phyloP scores from a whole-genome alignment of 2,329 filamentous ascomycete genomes.

The Diaporthe sp. region DNA sequence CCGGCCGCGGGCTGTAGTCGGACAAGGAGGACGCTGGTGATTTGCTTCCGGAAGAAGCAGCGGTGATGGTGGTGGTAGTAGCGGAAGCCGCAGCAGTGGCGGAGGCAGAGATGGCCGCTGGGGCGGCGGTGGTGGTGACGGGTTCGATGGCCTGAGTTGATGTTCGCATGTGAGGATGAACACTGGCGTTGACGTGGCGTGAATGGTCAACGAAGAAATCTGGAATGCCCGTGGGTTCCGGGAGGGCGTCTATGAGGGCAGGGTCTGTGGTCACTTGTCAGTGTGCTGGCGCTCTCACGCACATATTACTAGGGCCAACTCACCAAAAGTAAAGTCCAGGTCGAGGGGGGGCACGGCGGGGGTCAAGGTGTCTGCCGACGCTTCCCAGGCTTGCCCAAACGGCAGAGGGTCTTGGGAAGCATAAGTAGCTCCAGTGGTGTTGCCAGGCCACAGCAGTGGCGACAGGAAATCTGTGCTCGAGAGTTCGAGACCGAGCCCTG shows the following conservation, averaged over 20 bases:
- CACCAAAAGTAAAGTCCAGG: constrained; percentile 33
- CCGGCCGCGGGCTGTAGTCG: constrained; percentile 19
- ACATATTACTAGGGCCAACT: background rate
- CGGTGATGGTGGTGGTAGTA: background rate
- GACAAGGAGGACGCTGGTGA: constrained; percentile 30
- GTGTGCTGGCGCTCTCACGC: background rate
- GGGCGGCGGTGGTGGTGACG: constrained; percentile 7
- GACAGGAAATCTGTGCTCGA: constrained; percentile 25
- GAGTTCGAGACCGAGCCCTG: constrained; percentile 11
- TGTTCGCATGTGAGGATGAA: constrained; percentile 25
- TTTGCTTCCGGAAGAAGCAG: constrained; percentile 1
- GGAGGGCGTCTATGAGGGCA: constrained; percentile 34
- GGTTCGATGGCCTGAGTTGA: background rate
- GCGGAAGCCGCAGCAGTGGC: background rate
- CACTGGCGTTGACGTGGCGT: constrained; percentile 3
- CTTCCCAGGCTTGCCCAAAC: constrained; percentile 32
- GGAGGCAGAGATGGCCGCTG: background rate
- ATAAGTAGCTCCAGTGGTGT: constrained; percentile 6
- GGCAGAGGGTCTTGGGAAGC: constrained; percentile 31
- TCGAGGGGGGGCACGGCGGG: constrained; percentile 25
- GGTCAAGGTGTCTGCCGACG: constrained; percentile 24
- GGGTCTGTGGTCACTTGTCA: constrained; percentile 27
- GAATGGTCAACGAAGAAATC: constrained; percentile 34
- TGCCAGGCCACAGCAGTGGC: constrained; percentile 29
- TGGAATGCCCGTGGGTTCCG: constrained; percentile 30